phyloP scores from a whole-genome alignment of 306 rosid species.

The Prunus fruticosa region DNA sequence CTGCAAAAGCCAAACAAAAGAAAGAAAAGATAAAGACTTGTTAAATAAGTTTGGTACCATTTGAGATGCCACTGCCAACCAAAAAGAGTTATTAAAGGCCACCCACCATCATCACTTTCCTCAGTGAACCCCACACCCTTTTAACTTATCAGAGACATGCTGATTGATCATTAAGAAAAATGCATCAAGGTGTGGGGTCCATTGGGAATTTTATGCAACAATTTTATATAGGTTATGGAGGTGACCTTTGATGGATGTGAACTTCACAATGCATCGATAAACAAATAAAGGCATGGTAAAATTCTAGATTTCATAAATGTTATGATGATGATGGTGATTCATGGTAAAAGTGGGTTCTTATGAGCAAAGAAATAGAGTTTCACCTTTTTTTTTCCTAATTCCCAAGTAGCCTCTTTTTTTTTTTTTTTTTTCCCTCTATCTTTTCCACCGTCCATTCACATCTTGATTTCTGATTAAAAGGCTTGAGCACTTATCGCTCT shows the following conservation, averaged over 20 bases:
- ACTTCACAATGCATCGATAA: accelerated
- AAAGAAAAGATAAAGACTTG: background rate
- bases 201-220: slow-evolving; percentile 19
- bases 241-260: background rate
- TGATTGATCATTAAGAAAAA: slow-evolving; percentile 2
- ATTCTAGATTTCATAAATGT: background rate
- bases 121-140: background rate
- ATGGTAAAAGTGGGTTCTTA: slow-evolving; percentile 8
- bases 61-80: background rate
- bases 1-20: slow-evolving; percentile 19
- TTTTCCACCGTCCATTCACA: slow-evolving; percentile 15
- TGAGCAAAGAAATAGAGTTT: slow-evolving; percentile 45
- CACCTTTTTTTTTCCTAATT: slow-evolving; percentile 38
- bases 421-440: slow-evolving; percentile 1
- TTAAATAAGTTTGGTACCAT: background rate
- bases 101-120: background rate
- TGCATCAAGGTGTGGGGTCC: background rate
- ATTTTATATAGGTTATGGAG: background rate
- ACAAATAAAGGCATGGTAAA: too few relatives aligned
- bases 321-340: background rate
- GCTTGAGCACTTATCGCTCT: background rate
- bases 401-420: slow-evolving; percentile 31
- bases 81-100: slow-evolving; percentile 5
- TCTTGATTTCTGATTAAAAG: slow-evolving; percentile 5
- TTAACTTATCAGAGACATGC: slow-evolving; percentile 1